Evolutionary conservation across 139 green algal genomes (phyloP).

Genomic region (Coelastrella sp.): DNA sequence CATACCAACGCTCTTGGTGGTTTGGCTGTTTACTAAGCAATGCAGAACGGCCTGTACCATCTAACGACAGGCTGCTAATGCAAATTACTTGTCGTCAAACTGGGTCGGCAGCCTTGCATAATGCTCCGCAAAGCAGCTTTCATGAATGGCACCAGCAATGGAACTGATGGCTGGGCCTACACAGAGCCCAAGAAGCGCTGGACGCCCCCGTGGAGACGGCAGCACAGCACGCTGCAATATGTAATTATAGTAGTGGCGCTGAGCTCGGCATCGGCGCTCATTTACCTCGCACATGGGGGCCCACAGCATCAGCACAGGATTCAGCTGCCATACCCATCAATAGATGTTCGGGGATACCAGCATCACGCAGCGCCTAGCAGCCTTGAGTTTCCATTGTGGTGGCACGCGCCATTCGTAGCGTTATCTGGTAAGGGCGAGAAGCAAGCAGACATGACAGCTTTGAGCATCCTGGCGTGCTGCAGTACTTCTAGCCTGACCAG

Average conservation of each 20-base stretch:
- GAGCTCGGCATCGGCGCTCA: not conserved
- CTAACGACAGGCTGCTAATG: too few species aligned
- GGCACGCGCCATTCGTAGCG: conserved; percentile 40
- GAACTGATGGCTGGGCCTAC: not conserved
- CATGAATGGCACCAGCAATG: not conserved
- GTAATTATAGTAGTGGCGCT: not conserved
- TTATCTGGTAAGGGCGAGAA: not conserved
- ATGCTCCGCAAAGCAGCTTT: not conserved
- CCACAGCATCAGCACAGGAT: not conserved
- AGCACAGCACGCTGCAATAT: not conserved
- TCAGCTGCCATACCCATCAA: conserved; percentile 1
- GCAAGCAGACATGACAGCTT: not conserved
- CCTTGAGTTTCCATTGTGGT: conserved; percentile 40
- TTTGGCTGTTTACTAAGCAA: too few species aligned
- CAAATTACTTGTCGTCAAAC: too few species aligned
- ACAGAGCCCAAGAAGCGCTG: not conserved
- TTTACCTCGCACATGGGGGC: not conserved
- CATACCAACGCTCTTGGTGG: too few species aligned
- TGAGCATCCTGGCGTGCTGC: not conserved
- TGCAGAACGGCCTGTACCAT: too few species aligned
- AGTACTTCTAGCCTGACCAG: too few species aligned
- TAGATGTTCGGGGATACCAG: not conserved
- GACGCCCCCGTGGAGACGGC: not conserved
- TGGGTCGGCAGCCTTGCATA: not conserved
- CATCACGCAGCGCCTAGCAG: not conserved